Conservation (phyloP, 768 basidiomycete genomes). For the Hygrophoropsis aurantiaca region DNA sequence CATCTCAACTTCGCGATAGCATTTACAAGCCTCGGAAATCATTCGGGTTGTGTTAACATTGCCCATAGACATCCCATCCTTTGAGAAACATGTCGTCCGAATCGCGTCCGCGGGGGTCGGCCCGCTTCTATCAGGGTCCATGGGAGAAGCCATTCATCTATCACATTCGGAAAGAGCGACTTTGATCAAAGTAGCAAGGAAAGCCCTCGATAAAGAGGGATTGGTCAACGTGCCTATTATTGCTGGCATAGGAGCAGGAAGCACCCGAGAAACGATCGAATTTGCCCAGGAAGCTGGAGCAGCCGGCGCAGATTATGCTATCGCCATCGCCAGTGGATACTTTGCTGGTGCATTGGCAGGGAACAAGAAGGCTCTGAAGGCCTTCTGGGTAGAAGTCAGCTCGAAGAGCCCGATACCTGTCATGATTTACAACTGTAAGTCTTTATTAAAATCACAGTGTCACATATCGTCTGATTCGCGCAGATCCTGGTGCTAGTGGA, state of each 20-base stretch:
- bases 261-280: slow-evolving; percentile 80
- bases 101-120: slow-evolving; percentile 67
- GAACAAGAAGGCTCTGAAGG: slow-evolving; percentile 69
- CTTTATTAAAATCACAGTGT: neutral
- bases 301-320: slow-evolving; percentile 84
- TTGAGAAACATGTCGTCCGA: slow-evolving; percentile 65
- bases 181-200: slow-evolving; percentile 67
- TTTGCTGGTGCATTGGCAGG: slow-evolving; percentile 73
- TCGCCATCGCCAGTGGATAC: slow-evolving; percentile 86
- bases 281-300: slow-evolving; percentile 74
- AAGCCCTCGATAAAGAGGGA: slow-evolving; percentile 67
- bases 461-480: slow-evolving; percentile 10
- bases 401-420: slow-evolving; percentile 84
- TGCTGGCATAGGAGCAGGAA: slow-evolving; percentile 80
- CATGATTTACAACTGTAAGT: slow-evolving; percentile 83
- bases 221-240: slow-evolving; percentile 64
- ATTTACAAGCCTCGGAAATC: slow-evolving; percentile 26
- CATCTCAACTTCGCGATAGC: neutral
- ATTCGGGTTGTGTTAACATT: slow-evolving; percentile 26
- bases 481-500: slow-evolving; percentile 79
- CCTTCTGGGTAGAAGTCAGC: slow-evolving; percentile 75
- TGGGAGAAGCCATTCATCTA: slow-evolving; percentile 83
- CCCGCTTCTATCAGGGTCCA: slow-evolving; percentile 75
- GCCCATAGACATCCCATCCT: slow-evolving; percentile 56
- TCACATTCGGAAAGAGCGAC: slow-evolving; percentile 63